These are phyloP conservation scores for Phyllosticta citriasiana DNA, from an alignment of 2,329 filamentous ascomycete species.

Conservation along the genomic window DNA sequence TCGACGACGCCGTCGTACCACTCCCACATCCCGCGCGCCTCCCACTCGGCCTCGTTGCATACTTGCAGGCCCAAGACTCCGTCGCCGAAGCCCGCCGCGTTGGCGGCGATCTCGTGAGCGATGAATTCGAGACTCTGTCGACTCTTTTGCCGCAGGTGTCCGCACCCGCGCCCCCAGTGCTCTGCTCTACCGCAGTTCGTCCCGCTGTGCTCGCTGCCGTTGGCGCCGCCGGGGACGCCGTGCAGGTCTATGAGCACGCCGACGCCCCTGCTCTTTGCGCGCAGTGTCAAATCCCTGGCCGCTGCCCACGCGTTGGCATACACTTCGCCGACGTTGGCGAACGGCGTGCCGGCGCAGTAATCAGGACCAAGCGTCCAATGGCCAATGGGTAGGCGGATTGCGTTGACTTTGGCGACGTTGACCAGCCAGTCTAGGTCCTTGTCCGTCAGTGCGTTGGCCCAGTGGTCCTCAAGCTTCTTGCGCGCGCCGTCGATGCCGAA, in stretches of 20 bases:
- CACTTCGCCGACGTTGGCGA: conserved; percentile 32
- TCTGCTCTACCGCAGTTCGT: conserved; percentile 42
- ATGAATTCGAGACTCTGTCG: conserved; percentile 35
- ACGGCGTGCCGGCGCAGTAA: conserved; percentile 43
- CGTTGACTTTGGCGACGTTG: conserved; percentile 39
- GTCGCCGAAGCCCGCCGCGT: conserved; percentile 25
- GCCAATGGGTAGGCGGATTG: conserved; percentile 50
- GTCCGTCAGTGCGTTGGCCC: conserved; percentile 41
- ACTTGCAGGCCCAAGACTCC: conserved; percentile 48
- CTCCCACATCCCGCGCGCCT: conserved; percentile 43
- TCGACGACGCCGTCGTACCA: conserved; percentile 46
- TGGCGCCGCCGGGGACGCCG: conserved; percentile 49
- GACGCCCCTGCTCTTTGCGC: conserved; percentile 39
- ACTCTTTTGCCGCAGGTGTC: conserved; percentile 16
- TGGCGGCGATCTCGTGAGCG: conserved; percentile 39
- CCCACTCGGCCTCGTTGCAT: conserved; percentile 45
- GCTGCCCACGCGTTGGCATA: conserved; percentile 45
- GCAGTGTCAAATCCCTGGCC: conserved; percentile 38
- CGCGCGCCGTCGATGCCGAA: conserved; percentile 40
- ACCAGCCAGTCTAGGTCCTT: conserved; percentile 44
- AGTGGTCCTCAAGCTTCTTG: conserved; percentile 44
- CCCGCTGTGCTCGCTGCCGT: conserved; percentile 46
- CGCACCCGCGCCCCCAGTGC: conserved; percentile 32
- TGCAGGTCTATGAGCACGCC: conserved; percentile 51
- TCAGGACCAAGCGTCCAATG: conserved; percentile 46